Conservation (phyloP, 176 grass and related monocot species). For the Chrysopogon serrulatus region DNA sequence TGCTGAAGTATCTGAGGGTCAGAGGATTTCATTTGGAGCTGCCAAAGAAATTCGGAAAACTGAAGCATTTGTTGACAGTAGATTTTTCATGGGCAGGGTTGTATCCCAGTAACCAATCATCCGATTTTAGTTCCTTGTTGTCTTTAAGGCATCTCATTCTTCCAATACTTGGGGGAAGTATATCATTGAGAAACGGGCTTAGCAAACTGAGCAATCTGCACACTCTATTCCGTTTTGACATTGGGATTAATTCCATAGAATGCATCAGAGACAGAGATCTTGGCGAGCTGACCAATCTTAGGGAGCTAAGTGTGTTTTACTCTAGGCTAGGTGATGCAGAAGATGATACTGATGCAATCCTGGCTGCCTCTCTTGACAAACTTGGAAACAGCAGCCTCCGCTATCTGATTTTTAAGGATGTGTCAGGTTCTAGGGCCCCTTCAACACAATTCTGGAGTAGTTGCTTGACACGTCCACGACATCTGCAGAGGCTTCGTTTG, state of each 20-base stretch:
- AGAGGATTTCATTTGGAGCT: neutral
- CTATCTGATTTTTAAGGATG: neutral
- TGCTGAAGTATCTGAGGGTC: too few species aligned
- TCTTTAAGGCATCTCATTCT: neutral
- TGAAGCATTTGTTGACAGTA: neutral
- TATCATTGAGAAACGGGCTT: neutral
- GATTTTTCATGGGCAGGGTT: neutral
- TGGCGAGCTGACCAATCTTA: neutral
- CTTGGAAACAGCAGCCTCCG: neutral
- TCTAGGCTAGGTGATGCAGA: too few species aligned
- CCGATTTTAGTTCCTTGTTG: neutral
- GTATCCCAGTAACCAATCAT: neutral
- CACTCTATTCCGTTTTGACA: neutral
- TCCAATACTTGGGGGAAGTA: accelerated
- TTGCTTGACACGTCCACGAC: neutral
- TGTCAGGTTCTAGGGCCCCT: neutral
- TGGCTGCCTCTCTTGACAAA: neutral
- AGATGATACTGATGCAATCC: neutral
- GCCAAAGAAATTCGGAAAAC: neutral
- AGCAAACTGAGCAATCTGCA: neutral
- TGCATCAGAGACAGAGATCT: neutral
- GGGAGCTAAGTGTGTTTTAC: accelerated
- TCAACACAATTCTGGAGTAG: neutral
- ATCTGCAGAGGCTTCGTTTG: neutral
- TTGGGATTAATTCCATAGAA: neutral